These are phyloP conservation scores for Xylaria polymorpha DNA, from an alignment of 2,329 filamentous ascomycete species.

Conservation along the genomic window DNA sequence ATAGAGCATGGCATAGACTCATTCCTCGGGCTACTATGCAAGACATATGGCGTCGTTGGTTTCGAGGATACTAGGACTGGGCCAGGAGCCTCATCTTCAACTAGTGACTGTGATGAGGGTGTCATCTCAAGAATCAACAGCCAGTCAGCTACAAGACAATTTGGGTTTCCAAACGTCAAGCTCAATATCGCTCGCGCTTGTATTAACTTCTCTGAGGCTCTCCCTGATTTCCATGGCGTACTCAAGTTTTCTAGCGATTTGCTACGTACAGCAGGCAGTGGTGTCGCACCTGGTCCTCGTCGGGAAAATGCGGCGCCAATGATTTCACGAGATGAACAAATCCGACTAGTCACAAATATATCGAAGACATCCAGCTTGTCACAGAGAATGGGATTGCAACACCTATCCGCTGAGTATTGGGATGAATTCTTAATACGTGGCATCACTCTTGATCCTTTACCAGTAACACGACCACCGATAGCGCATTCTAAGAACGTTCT, in stretches of 20 bases:
- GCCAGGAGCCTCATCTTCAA: constrained; percentile 40
- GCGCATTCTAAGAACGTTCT: constrained; percentile 70
- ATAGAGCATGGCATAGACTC: constrained; percentile 74
- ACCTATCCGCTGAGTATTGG: constrained; percentile 89
- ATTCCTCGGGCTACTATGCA: constrained; percentile 70
- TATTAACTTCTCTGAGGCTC: constrained; percentile 91
- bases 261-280: constrained; percentile 82
- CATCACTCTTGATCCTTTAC: constrained; percentile 74
- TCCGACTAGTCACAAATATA: constrained; percentile 85
- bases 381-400: constrained; percentile 75
- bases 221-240: constrained; percentile 93
- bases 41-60: constrained; percentile 72
- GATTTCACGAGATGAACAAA: constrained; percentile 84
- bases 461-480: constrained; percentile 70
- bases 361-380: constrained; percentile 84
- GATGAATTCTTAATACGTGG: constrained; percentile 92
- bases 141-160: constrained; percentile 70
- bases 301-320: constrained; percentile 76
- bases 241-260: constrained; percentile 87
- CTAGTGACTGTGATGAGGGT: constrained; percentile 62
- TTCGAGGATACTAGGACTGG: constrained; percentile 55
- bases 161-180: constrained; percentile 84
- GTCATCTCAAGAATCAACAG: constrained; percentile 68
- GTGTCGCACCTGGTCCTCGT: constrained; percentile 77
- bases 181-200: constrained; percentile 89